Percentiles rank a stretch among this genome's conserved stretches.
phyloP scores from a whole-genome alignment of 148 eudicot genomes.

The Hydrangea macrophylla region DNA sequence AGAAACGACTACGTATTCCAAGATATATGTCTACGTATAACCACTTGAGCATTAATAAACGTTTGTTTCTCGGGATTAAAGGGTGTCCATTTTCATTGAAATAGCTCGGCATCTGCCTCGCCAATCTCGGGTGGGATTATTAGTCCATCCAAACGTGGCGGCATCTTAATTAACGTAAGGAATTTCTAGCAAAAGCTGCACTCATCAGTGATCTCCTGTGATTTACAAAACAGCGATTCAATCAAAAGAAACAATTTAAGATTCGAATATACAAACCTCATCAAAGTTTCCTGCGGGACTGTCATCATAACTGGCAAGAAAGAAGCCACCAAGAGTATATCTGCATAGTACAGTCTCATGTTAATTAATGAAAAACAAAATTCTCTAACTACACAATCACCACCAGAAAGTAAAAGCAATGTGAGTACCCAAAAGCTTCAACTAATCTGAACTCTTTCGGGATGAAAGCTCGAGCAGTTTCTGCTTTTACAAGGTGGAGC shows the following conservation, averaged over 20 bases:
- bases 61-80: too few species aligned
- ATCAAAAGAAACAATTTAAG: constrained; percentile 4
- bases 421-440: constrained; percentile 81
- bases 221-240: background rate
- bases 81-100: too few species aligned
- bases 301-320: constrained; percentile 79
- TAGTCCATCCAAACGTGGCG: too few species aligned
- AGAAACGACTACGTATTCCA: background rate
- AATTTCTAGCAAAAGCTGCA: background rate
- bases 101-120: too few species aligned
- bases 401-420: background rate
- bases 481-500: constrained; percentile 85
- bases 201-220: background rate
- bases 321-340: constrained; percentile 88
- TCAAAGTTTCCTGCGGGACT: constrained; percentile 87
- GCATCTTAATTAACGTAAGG: constrained; percentile 1
- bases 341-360: constrained; percentile 29
- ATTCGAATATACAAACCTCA: constrained; percentile 44
- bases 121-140: too few species aligned
- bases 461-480: constrained; percentile 79
- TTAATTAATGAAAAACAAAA: constrained; percentile 12
- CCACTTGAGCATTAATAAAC: too few species aligned
- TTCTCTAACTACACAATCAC: background rate
- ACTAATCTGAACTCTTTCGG: constrained; percentile 86
- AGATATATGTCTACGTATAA: too few species aligned